phyloP scores from a whole-genome alignment of 2,329 filamentous ascomycete genomes.

The Chaetomium sp. region DNA sequence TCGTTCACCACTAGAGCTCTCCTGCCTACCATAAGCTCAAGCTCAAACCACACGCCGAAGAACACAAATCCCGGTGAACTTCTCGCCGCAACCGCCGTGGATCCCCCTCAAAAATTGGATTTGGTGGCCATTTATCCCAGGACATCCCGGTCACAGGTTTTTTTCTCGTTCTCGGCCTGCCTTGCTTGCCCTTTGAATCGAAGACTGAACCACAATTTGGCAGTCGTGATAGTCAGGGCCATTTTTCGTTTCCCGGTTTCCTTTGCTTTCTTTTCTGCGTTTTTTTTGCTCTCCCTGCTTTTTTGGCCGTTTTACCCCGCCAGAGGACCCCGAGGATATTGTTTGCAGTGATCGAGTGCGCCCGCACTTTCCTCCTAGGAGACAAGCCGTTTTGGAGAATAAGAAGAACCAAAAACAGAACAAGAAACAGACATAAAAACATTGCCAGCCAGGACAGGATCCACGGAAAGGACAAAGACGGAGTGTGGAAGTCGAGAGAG shows the following conservation, averaged over 20 bases:
- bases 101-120: slow-evolving; percentile 18
- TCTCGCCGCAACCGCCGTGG: slow-evolving; percentile 21
- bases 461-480: not conserved
- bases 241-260: slow-evolving; percentile 5
- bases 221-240: slow-evolving; percentile 5
- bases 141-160: slow-evolving; percentile 24
- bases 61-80: slow-evolving; percentile 23
- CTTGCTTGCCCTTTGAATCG: slow-evolving; percentile 18
- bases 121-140: slow-evolving; percentile 22
- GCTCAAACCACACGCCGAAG: not conserved
- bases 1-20: slow-evolving; percentile 12
- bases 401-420: not conserved
- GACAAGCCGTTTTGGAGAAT: slow-evolving; percentile 4
- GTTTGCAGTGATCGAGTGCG: slow-evolving; percentile 9
- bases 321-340: not conserved
- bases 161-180: slow-evolving; percentile 9
- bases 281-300: slow-evolving; percentile 15
- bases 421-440: not conserved
- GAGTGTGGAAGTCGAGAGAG: slow-evolving; percentile 4
- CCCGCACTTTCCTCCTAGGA: not conserved
- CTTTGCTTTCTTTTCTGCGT: slow-evolving; percentile 16
- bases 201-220: slow-evolving; percentile 8
- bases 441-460: slow-evolving; percentile 7
- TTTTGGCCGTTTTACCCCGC: slow-evolving; percentile 2
- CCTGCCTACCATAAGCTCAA: not conserved